Conservation (phyloP, 129 eudicot genomes). For the Artemisia argyi region DNA sequence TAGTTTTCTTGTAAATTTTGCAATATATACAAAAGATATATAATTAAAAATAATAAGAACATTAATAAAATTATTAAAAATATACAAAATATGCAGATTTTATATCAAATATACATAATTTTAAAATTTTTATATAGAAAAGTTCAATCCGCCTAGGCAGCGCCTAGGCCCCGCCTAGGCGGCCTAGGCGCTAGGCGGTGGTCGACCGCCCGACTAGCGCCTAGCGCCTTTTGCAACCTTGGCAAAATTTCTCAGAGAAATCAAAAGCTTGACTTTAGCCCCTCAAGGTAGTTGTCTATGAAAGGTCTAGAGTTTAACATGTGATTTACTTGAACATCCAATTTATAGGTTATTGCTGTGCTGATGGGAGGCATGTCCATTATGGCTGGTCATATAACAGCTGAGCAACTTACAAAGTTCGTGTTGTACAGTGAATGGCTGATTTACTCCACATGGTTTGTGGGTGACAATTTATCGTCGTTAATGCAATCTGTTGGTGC, state of each 20-base stretch:
- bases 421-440: constrained; percentile 98
- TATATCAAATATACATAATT: no score
- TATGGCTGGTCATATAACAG: constrained; percentile 82
- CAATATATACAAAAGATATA: no score
- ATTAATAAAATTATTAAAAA: no score
- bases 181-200: no score
- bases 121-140: no score
- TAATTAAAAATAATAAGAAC: no score
- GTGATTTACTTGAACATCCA: constrained; percentile 19
- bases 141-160: no score
- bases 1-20: no score
- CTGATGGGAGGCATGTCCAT: constrained; percentile 97
- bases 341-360: constrained; percentile 84
- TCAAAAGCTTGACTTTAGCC: neutral
- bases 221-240: no score
- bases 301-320: constrained; percentile 21
- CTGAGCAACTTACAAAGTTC: constrained; percentile 98
- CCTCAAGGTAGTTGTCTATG: neutral
- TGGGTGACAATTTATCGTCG: constrained; percentile 86
- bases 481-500: constrained; percentile 99
- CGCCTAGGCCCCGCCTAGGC: no score
- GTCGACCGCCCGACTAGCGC: no score
- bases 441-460: constrained; percentile 97
- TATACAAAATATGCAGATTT: no score
- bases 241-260: neutral